A percentile compares a stretch with the other conserved stretches of the same genome.
These are phyloP conservation scores for Saccharata proteae DNA, from an alignment of 2,329 filamentous ascomycete genomes.

Conservation along the genomic window DNA sequence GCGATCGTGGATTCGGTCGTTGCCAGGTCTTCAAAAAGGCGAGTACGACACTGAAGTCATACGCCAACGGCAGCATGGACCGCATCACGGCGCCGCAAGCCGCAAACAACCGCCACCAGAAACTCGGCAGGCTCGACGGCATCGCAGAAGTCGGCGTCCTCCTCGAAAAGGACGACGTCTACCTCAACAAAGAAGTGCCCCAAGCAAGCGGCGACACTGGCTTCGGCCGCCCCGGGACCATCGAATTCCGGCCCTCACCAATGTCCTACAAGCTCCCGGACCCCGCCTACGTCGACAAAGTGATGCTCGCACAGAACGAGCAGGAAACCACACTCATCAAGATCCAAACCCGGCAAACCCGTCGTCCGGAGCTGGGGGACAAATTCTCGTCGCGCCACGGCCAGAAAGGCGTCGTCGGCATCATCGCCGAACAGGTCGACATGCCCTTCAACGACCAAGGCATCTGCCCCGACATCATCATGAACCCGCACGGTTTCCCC, in stretches of 20 bases:
- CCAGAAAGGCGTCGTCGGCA: slow-evolving; percentile 93
- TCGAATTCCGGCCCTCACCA: slow-evolving; percentile 52
- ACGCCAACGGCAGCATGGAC: slow-evolving; percentile 64
- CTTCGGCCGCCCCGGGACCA: slow-evolving; percentile 14
- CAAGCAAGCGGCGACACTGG: slow-evolving; percentile 51
- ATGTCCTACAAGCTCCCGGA: slow-evolving; percentile 75
- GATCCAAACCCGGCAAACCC: slow-evolving; percentile 89
- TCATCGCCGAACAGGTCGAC: slow-evolving; percentile 93
- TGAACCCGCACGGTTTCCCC: slow-evolving; percentile 99
- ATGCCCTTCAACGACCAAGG: slow-evolving; percentile 91
- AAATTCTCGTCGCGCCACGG: slow-evolving; percentile 98
- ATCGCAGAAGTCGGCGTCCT: slow-evolving; percentile 75
- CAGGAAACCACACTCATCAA: slow-evolving; percentile 80
- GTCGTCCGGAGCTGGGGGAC: slow-evolving; percentile 88
- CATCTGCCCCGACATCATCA: slow-evolving; percentile 95
- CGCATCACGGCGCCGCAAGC: slow-evolving; percentile 46
- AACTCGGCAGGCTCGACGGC: slow-evolving; percentile 67
- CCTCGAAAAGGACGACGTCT: slow-evolving; percentile 67
- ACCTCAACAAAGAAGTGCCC: slow-evolving; percentile 82
- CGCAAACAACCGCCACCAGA: slow-evolving; percentile 44
- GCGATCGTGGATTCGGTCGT: slow-evolving; percentile 87
- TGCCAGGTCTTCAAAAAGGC: slow-evolving; percentile 99
- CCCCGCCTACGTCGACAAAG: slow-evolving; percentile 86
- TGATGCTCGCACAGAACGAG: slow-evolving; percentile 84
- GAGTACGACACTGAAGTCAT: slow-evolving; percentile 72